Percentiles rank a stretch among this genome's conserved stretches.
These are phyloP conservation scores for Globisporangium sylvaticum DNA, from an alignment of 352 stramenopile genomes.

Conservation along the genomic window DNA sequence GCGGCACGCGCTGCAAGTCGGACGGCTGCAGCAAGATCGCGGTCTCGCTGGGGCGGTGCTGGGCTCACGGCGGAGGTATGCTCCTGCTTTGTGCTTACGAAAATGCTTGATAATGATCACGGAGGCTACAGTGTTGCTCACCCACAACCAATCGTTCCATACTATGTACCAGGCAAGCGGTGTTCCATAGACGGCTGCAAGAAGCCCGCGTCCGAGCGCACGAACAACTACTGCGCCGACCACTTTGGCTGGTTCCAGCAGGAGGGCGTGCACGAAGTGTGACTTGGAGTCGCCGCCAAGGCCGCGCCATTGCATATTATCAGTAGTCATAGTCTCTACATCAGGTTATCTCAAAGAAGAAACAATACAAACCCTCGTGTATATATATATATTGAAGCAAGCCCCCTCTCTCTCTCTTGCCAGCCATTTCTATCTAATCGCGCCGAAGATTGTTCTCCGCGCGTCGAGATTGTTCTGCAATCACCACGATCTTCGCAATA, in stretches of 20 bases:
- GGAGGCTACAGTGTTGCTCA: not conserved
- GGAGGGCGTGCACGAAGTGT: slow-evolving; percentile 8
- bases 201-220: slow-evolving; percentile 47
- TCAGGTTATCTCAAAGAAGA: too few relatives aligned
- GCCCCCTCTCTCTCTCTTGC: not conserved
- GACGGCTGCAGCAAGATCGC: slow-evolving; percentile 22
- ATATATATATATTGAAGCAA: not conserved
- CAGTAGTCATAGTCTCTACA: too few relatives aligned
- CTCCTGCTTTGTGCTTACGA: too few relatives aligned
- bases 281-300: not conserved
- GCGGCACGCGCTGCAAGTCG: slow-evolving; percentile 36
- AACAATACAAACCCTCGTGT: not conserved
- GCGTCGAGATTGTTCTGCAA: too few relatives aligned
- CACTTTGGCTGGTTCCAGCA: slow-evolving; percentile 31
- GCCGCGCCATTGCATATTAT: too few relatives aligned
- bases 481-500: too few relatives aligned
- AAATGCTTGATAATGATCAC: not conserved
- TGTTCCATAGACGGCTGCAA: slow-evolving; percentile 35
- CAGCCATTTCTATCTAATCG: not conserved
- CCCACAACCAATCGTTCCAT: not conserved
- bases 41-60: not conserved
- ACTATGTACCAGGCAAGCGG: slow-evolving; percentile 26
- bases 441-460: too few relatives aligned
- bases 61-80: not conserved
- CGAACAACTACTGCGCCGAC: slow-evolving; percentile 41